Conservation (phyloP, 2,329 filamentous ascomycete genomes). For the Hypoxylon rubiginosum region DNA sequence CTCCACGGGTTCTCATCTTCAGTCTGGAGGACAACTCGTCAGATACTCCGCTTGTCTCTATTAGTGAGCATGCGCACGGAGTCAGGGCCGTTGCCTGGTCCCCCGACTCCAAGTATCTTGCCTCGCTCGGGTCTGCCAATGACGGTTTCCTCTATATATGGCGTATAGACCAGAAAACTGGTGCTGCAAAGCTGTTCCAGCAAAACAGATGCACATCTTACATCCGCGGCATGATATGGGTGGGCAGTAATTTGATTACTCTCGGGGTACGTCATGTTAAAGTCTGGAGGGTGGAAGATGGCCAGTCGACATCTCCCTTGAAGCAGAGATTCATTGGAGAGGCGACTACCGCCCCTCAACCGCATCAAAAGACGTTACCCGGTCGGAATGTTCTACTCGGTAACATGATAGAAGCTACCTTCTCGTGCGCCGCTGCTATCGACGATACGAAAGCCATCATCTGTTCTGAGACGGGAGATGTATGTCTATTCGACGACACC, state of each 20-base stretch:
- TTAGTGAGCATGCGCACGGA: conserved; percentile 91
- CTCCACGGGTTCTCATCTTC: conserved; percentile 91
- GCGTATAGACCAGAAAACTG: conserved; percentile 85
- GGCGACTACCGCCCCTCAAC: conserved; percentile 55
- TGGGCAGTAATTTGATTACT: conserved; percentile 86
- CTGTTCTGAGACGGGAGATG: conserved; percentile 87
- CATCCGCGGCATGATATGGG: conserved; percentile 90
- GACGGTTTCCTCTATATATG: conserved; percentile 96
- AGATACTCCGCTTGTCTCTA: conserved; percentile 84
- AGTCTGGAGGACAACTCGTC: conserved; percentile 83
- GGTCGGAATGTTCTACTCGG: conserved; percentile 92
- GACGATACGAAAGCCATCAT: conserved; percentile 82
- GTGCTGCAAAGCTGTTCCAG: conserved; percentile 83
- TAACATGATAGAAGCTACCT: conserved; percentile 83
- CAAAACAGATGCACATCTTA: conserved; percentile 92
- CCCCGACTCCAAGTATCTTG: conserved; percentile 85
- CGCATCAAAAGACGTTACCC: conserved; percentile 75
- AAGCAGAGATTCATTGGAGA: conserved; percentile 71
- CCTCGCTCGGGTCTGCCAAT: conserved; percentile 88
- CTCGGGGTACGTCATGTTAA: conserved; percentile 93
- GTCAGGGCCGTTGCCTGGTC: conserved; percentile 93
- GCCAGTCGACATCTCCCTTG: conserved; percentile 68
- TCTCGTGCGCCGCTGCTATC: conserved; percentile 81
- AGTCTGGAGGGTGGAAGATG: conserved; percentile 88
- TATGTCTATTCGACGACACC: conserved; percentile 88